phyloP scores from a whole-genome alignment of 2,329 filamentous ascomycete genomes.

The Madurella fahalii region DNA sequence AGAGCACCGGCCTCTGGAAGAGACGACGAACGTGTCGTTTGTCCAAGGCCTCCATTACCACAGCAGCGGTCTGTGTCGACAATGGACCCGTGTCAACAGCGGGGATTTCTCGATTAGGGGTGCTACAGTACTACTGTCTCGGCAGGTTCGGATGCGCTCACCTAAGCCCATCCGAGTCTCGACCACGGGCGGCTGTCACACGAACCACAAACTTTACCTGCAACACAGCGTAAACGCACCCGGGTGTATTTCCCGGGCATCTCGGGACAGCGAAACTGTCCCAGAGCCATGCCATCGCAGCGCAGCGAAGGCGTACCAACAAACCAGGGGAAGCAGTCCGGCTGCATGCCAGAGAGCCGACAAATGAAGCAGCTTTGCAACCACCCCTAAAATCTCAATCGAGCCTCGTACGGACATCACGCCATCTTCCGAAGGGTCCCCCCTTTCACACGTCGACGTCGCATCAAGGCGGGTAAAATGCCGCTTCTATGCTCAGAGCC shows the following conservation, averaged over 20 bases:
- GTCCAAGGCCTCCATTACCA: no score
- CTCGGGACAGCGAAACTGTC: not conserved
- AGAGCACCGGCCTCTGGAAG: no score
- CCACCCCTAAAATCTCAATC: not conserved
- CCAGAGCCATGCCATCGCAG: not conserved
- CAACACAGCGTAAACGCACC: no score
- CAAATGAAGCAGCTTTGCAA: not conserved
- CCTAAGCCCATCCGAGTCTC: not conserved
- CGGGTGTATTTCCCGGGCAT: no score
- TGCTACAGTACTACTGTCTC: not conserved
- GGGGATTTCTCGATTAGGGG: no score
- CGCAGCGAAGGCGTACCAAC: not conserved
- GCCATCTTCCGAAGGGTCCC: not conserved
- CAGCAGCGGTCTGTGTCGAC: no score
- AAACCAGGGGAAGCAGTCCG: not conserved
- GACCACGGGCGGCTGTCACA: no score
- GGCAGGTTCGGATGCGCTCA: not conserved
- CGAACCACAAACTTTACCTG: no score
- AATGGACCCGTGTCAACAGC: no score
- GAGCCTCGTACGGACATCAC: not conserved
- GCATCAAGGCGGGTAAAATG: not conserved
- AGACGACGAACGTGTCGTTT: no score
- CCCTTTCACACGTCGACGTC: not conserved
- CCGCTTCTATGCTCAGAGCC: not conserved
- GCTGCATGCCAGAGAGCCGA: not conserved